Base-by-base conservation (phyloP, 768 basidiomycete species). In the Rhodocollybia butyracea region DNA sequence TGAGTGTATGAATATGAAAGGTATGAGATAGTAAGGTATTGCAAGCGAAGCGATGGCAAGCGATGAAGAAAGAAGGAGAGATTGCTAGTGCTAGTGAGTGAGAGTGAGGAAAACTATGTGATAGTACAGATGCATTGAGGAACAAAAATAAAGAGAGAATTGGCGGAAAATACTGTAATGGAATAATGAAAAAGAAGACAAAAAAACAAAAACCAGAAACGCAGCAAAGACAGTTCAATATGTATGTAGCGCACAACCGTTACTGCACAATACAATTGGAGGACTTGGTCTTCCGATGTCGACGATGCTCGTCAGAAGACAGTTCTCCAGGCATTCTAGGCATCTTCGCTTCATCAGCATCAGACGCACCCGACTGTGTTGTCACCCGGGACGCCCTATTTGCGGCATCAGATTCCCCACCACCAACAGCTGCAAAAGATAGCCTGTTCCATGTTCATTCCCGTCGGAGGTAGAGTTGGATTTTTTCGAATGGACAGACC, bases 201-300 rank as follows among this genome's bases (percentile, higher is more conserved):
- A 27, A 34, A 51, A 60, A 45, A 26, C 13, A 41, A 46, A 55
- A 24, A 24, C 27, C 27, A 13, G 34, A 36, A 22, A 21, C 17
- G 12, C 19, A 45, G 53, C 40, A 52, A 58, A 50, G 48, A 55
- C 59, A 59, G 53, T 42, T 48, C 38, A 51, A 46, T 30, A 39
- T 43, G 59, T 42, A 30, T 41, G 41, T 47, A 38, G 26, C 34
- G 19, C 47, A 38, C 42, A 42, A 38, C 27, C 51, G 17, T 71
- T 66, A 83, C 66, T 83, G 80, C 56, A 82, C 73, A 47, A 70
- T 68, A 66, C 79, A 81, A 56, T 77, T 68, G 36, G 76, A 73
- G 19, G 72, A 66, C 61, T 76, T 75, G 7, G 70, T 70, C 57
- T 73, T 75, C 70, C 71, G 72, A 58, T 71, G 69, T 55, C 66